Percentiles rank a stretch among this genome's conserved stretches.
phyloP scores from a whole-genome alignment of 345 rosid species.

The Trapa bicornis region DNA sequence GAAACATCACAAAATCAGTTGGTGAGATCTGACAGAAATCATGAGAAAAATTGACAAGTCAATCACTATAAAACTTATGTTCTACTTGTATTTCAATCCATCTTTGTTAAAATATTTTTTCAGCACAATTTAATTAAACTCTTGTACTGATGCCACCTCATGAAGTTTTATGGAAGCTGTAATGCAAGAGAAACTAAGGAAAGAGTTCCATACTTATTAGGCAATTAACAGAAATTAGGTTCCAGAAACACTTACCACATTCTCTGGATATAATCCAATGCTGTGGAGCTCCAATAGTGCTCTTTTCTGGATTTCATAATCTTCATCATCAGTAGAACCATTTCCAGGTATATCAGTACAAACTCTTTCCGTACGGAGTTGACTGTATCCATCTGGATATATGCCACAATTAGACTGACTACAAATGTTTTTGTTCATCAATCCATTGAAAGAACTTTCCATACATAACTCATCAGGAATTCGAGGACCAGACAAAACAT shows the following conservation, averaged over 20 bases:
- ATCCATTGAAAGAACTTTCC: slow-evolving; percentile 21
- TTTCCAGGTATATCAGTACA: slow-evolving; percentile 11
- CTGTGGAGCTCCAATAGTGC: slow-evolving; percentile 42
- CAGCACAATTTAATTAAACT: not conserved
- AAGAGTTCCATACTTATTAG: not conserved
- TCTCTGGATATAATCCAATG: slow-evolving; percentile 32
- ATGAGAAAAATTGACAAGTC: not conserved
- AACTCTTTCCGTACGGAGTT: slow-evolving; percentile 9
- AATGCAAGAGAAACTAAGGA: not conserved
- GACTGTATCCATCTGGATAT: not conserved
- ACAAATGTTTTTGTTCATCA: slow-evolving; percentile 7
- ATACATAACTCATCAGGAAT: slow-evolving; percentile 14
- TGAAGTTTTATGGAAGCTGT: not conserved
- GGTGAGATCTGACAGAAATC: not conserved
- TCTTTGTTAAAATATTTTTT: not conserved
- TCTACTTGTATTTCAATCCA: not conserved
- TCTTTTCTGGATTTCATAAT: slow-evolving; percentile 30
- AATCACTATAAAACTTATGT: not conserved
- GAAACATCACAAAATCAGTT: too few relatives aligned
- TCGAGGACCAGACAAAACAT: slow-evolving; percentile 16
- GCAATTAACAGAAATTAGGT: not conserved
- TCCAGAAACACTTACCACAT: slow-evolving; percentile 24
- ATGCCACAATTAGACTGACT: slow-evolving; percentile 8
- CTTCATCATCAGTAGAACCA: slow-evolving; percentile 15
- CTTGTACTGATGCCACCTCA: not conserved